These are phyloP conservation scores for Calonectria honghensis DNA, from an alignment of 2,329 filamentous ascomycete genomes.

Conservation along the genomic window DNA sequence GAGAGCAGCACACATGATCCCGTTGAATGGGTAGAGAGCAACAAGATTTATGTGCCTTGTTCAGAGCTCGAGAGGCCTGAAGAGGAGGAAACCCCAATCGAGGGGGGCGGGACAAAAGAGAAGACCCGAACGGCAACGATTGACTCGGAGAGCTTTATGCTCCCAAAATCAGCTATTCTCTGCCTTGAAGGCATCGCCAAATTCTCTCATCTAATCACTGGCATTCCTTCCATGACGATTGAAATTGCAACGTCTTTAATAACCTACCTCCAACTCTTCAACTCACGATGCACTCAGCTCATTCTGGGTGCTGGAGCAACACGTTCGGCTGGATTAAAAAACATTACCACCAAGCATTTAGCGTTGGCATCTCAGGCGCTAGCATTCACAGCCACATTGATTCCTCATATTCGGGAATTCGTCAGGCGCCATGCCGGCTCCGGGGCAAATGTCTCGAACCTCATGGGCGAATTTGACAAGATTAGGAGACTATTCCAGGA, in stretches of 20 bases:
- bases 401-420: conserved; percentile 94
- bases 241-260: conserved; percentile 88
- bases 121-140: conserved; percentile 84
- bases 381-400: conserved; percentile 88
- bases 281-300: conserved; percentile 95
- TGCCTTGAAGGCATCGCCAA: conserved; percentile 88
- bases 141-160: conserved; percentile 88
- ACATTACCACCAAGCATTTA: conserved; percentile 96
- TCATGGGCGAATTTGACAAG: conserved; percentile 92
- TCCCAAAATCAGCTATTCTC: conserved; percentile 88
- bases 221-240: conserved; percentile 90
- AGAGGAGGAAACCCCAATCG: conserved; percentile 59
- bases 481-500: conserved; percentile 89
- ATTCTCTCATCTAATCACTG: conserved; percentile 88
- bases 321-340: conserved; percentile 90
- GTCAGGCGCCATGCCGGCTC: conserved; percentile 83
- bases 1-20: conserved; percentile 83
- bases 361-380: conserved; percentile 93
- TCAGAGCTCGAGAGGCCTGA: conserved; percentile 61
- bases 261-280: conserved; percentile 93
- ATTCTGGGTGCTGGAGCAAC: conserved; percentile 97
- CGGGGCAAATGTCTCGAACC: conserved; percentile 69
- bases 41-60: conserved; percentile 74
- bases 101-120: conserved; percentile 74
- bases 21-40: conserved; percentile 77